A percentile compares a stretch with the other conserved stretches of the same genome.
Conservation (phyloP, 176 grass and related monocot genomes). For the Stipa capillata region DNA sequence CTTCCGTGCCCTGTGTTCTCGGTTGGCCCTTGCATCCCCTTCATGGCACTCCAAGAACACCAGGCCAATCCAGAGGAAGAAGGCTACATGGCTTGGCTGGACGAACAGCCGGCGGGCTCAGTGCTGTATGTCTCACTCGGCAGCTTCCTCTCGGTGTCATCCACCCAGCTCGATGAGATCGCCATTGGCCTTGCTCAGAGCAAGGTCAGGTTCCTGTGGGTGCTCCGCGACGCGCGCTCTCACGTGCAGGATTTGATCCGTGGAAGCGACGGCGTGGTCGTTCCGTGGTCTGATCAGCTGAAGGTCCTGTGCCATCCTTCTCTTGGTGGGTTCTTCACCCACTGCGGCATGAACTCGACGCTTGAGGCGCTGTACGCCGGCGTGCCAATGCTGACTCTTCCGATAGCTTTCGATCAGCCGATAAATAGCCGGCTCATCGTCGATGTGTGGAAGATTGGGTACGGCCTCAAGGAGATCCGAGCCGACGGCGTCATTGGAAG, state of each 20-base stretch:
- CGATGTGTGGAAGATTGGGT: conserved; percentile 26
- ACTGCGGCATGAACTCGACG: conserved; percentile 54
- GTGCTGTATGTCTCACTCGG: conserved; percentile 46
- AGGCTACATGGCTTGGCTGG: conserved; percentile 29
- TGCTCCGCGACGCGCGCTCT: neutral
- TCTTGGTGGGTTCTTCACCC: conserved; percentile 29
- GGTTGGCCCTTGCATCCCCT: conserved; percentile 23
- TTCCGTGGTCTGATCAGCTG: conserved; percentile 40
- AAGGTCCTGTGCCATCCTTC: conserved; percentile 37
- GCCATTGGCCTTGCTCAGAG: conserved; percentile 16
- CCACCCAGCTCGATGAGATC: conserved; percentile 26
- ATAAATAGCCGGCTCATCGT: conserved; percentile 12
- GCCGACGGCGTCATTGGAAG: neutral
- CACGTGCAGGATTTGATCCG: neutral
- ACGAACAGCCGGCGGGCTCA: conserved; percentile 8
- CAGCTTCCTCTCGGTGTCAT: conserved; percentile 43
- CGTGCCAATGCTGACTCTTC: conserved; percentile 29
- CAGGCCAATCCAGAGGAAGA: neutral
- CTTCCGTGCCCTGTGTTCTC: conserved; percentile 13
- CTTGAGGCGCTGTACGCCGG: conserved; percentile 19
- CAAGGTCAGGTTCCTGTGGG: conserved; percentile 35
- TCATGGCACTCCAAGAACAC: neutral
- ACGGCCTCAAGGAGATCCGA: neutral
- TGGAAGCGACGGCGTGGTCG: neutral
- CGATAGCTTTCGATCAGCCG: conserved; percentile 34